phyloP scores from a whole-genome alignment of 1,284 basidiomycete genomes.

The Boletus semigastroideus region DNA sequence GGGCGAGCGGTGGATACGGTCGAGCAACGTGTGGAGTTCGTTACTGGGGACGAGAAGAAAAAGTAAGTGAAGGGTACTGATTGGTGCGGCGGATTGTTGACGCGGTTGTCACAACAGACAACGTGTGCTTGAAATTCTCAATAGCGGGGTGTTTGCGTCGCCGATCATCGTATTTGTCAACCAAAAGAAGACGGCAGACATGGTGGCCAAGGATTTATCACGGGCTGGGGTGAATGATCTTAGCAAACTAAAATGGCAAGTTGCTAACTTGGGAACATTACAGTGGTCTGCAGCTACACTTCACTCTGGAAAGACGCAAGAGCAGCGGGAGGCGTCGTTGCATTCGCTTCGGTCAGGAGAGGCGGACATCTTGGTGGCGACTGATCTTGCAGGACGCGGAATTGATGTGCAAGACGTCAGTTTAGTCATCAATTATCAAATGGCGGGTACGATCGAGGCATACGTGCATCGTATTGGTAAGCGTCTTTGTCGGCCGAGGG shows the following conservation, averaged over 20 bases:
- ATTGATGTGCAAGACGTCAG: conserved; percentile 98
- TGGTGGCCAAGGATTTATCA: conserved; percentile 89
- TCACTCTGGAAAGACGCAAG: conserved; percentile 97
- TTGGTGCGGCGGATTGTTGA: conserved; percentile 8
- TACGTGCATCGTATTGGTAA: conserved; percentile 96
- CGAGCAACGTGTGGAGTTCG: conserved; percentile 94
- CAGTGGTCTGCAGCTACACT: conserved; percentile 88
- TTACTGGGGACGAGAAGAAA: conserved; percentile 92
- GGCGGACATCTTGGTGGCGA: conserved; percentile 88
- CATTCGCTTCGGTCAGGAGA: conserved; percentile 84
- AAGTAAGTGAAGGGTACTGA: conserved; percentile 48
- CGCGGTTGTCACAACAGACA: conserved; percentile 45
- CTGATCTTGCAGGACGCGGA: conserved; percentile 96
- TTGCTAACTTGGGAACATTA: conserved; percentile 1
- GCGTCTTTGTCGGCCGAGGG: conserved; percentile 16
- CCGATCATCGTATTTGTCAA: conserved; percentile 99
- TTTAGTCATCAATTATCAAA: conserved; percentile 96
- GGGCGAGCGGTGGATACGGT: conserved; percentile 98
- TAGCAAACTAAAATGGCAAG: conserved; percentile 10
- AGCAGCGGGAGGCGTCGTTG: conserved; percentile 92
- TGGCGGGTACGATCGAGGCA: conserved; percentile 93
- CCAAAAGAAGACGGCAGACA: conserved; percentile 98
- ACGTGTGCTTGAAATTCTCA: conserved; percentile 87
- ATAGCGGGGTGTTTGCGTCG: conserved; percentile 75
- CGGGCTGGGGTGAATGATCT: conserved; percentile 67